Evolutionary conservation across 495 filamentous ascomycete species (phyloP).

Genomic region (Endocarpon pusillum): DNA sequence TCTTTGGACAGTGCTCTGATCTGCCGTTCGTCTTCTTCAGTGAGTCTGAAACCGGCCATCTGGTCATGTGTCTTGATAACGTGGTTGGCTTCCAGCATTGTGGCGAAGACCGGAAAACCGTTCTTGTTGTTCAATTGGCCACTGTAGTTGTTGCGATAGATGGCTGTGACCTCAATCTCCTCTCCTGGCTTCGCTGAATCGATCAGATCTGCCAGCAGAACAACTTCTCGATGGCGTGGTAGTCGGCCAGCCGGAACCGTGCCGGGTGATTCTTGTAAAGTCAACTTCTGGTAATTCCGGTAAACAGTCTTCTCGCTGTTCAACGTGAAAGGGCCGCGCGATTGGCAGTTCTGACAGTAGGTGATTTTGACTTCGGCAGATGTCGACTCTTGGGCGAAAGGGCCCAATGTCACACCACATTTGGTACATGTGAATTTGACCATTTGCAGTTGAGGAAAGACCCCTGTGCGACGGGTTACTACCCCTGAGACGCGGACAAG

Average conservation of each 20-base stretch:
- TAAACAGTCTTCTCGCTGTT: slow-evolving; percentile 99
- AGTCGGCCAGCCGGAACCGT: slow-evolving; percentile 94
- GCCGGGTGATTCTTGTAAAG: slow-evolving; percentile 91
- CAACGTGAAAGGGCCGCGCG: slow-evolving; percentile 83
- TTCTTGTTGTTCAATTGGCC: slow-evolving; percentile 97
- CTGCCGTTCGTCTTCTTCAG: slow-evolving; percentile 84
- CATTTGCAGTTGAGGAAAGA: slow-evolving; percentile 96
- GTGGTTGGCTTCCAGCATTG: slow-evolving; percentile 93
- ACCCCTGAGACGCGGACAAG: slow-evolving; percentile 89
- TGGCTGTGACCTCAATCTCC: slow-evolving; percentile 90
- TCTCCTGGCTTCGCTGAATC: slow-evolving; percentile 95
- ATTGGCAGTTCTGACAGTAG: slow-evolving; percentile 96
- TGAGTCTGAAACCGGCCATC: slow-evolving; percentile 89
- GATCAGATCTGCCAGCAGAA: slow-evolving; percentile 93
- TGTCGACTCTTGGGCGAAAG: slow-evolving; percentile 83
- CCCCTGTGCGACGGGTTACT: slow-evolving; percentile 88
- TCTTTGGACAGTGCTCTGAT: slow-evolving; percentile 79
- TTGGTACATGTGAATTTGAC: slow-evolving; percentile 94
- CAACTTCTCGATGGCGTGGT: slow-evolving; percentile 85
- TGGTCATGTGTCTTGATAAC: slow-evolving; percentile 95
- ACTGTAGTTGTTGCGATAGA: slow-evolving; percentile 97
- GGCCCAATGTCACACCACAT: slow-evolving; percentile 80
- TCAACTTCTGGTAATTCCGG: slow-evolving; percentile 96
- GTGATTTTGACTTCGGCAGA: slow-evolving; percentile 90
- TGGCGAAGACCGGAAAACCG: slow-evolving; percentile 97